These are phyloP conservation scores for Ilex asprella DNA, from an alignment of 257 asterid species.

Conservation along the genomic window DNA sequence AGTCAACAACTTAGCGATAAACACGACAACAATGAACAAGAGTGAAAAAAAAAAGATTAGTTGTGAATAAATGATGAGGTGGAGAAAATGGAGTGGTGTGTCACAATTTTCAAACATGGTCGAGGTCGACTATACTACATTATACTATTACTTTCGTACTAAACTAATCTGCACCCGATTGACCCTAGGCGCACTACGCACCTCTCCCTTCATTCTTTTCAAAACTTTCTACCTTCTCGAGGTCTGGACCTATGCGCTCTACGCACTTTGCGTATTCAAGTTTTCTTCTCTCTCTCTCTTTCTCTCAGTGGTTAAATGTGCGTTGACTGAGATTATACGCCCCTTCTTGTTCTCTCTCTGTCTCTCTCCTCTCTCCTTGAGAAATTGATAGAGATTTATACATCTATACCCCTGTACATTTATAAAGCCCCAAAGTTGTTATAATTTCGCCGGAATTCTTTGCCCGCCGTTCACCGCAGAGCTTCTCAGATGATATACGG, in stretches of 20 bases:
- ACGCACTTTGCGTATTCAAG: constrained; percentile 58
- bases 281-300: constrained; percentile 25
- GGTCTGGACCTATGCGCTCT: constrained; percentile 17
- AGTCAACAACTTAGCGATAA: too few relatives aligned
- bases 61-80: too few relatives aligned
- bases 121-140: too few relatives aligned
- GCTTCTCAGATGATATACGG: not conserved
- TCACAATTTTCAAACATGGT: too few relatives aligned
- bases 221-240: too few relatives aligned
- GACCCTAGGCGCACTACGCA: too few relatives aligned
- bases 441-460: constrained; percentile 1
- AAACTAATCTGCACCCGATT: too few relatives aligned
- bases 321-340: not conserved
- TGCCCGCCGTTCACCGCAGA: constrained; percentile 26
- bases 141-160: too few relatives aligned
- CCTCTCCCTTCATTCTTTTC: too few relatives aligned
- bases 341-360: not conserved
- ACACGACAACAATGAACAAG: too few relatives aligned
- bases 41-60: too few relatives aligned
- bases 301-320: not conserved
- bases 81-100: too few relatives aligned
- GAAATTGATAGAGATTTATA: not conserved
- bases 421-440: not conserved
- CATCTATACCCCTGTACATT: constrained; percentile 7
- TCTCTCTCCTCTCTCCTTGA: not conserved